These are phyloP conservation scores for Macadamia integrifolia DNA, from an alignment of 164 flowering plant species.

Conservation along the genomic window DNA sequence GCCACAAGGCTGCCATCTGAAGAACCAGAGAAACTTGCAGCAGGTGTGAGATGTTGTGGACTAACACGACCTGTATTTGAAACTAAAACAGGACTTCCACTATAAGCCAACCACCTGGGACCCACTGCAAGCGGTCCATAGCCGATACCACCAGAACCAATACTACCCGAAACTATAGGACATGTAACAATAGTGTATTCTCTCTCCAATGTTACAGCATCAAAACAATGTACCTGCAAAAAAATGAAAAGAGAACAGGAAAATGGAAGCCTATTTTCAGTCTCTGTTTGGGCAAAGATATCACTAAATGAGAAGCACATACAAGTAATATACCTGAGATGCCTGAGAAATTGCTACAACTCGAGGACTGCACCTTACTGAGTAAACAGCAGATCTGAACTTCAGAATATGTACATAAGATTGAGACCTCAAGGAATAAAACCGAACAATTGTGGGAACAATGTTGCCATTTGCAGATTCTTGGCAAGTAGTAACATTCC, in stretches of 20 bases:
- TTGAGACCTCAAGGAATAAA: constrained; percentile 66
- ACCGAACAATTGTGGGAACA: constrained; percentile 44
- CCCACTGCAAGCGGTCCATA: constrained; percentile 70
- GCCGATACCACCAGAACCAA: constrained; percentile 39
- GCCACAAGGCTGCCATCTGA: constrained; percentile 52
- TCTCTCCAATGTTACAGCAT: constrained; percentile 50
- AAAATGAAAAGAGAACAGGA: background rate
- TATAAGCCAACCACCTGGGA: constrained; percentile 69
- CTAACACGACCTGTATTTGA: constrained; percentile 46
- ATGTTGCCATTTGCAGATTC: constrained; percentile 24
- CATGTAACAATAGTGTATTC: constrained; percentile 53
- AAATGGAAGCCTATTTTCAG: background rate
- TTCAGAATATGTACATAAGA: constrained; percentile 62
- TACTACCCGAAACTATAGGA: constrained; percentile 41
- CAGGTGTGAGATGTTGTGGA: constrained; percentile 42
- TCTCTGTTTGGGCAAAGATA: background rate
- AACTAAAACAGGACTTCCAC: constrained; percentile 34
- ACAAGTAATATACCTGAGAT: constrained; percentile 44
- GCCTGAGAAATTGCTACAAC: constrained; percentile 63
- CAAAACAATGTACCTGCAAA: constrained; percentile 66
- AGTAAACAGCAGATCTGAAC: constrained; percentile 59
- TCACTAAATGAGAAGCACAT: background rate
- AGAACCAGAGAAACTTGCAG: constrained; percentile 48
- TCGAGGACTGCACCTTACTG: constrained; percentile 68
- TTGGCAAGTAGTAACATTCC: constrained; percentile 17